A percentile compares a stretch with the other conserved stretches of the same genome.
Evolutionary conservation across 129 eudicot species (phyloP).

Genomic region (Flaveria bidentis): DNA sequence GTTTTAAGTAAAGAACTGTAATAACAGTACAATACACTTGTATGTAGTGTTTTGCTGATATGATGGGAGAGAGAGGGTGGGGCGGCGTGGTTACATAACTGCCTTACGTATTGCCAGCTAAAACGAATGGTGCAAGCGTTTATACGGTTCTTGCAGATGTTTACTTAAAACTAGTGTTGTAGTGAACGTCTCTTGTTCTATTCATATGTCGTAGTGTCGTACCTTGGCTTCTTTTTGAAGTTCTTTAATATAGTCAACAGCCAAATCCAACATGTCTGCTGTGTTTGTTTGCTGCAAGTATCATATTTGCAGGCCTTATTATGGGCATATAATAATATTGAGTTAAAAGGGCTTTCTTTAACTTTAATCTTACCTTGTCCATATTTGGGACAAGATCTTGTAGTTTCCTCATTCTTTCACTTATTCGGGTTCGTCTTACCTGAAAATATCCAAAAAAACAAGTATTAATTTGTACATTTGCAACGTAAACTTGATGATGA

Average conservation of each 20-base stretch:
- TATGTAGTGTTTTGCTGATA: not conserved
- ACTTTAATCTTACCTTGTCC: conserved; percentile 68
- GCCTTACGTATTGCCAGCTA: not conserved
- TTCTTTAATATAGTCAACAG: conserved; percentile 91
- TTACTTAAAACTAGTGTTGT: not conserved
- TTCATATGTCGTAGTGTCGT: conserved; percentile 30
- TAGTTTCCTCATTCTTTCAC: conserved; percentile 94
- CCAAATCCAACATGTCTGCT: conserved; percentile 94
- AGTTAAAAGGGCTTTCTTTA: not conserved
- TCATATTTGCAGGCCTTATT: conserved; percentile 8
- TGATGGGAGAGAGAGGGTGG: not conserved
- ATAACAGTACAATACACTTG: not conserved
- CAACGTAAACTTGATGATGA: not conserved
- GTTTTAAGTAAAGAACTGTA: not conserved
- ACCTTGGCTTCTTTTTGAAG: conserved; percentile 86
- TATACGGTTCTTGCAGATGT: not conserved
- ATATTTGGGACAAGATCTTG: conserved; percentile 99
- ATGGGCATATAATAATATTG: not conserved
- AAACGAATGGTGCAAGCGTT: not conserved
- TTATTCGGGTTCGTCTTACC: conserved; percentile 92
- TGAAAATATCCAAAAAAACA: conserved; percentile 29
- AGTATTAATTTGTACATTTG: not conserved
- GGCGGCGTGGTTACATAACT: not conserved
- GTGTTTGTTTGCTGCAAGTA: conserved; percentile 93
- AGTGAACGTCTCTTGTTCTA: not conserved